Conservation (phyloP, 1,139 yeast species). For the Yamadazyma triangularis region DNA sequence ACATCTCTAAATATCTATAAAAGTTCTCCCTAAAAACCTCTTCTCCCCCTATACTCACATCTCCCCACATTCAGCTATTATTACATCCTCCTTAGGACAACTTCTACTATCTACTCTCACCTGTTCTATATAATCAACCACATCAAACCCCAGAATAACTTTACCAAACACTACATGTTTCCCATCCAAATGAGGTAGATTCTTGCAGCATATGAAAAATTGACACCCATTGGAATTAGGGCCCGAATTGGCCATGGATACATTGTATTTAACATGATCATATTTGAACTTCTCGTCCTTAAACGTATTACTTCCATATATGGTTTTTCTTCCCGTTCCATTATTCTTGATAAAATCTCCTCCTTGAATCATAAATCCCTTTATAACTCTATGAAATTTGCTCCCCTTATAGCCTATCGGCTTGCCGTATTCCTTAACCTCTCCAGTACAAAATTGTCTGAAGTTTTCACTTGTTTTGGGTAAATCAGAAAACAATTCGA, state of each 20-base stretch:
- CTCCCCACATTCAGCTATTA: constrained; percentile 6
- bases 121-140: constrained; percentile 31
- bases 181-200: constrained; percentile 42
- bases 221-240: constrained; percentile 40
- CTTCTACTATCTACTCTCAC: constrained; percentile 32
- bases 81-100: constrained; percentile 31
- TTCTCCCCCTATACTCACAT: no score
- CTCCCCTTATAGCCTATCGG: constrained; percentile 33
- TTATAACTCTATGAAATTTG: constrained; percentile 32
- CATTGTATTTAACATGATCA: constrained; percentile 30
- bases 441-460: constrained; percentile 55
- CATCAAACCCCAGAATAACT: constrained; percentile 38
- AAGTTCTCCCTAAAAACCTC: no score
- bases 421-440: constrained; percentile 28
- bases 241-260: constrained; percentile 41
- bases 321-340: constrained; percentile 30
- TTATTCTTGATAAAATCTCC: constrained; percentile 28
- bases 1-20: no score
- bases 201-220: constrained; percentile 29
- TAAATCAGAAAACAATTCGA: constrained; percentile 36
- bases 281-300: constrained; percentile 36
- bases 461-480: constrained; percentile 51
- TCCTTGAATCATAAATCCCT: constrained; percentile 36
- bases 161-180: constrained; percentile 56
- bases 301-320: constrained; percentile 28